Base-by-base conservation (phyloP, 2,329 filamentous ascomycete genomes). In the Sporothrix protearum region DNA sequence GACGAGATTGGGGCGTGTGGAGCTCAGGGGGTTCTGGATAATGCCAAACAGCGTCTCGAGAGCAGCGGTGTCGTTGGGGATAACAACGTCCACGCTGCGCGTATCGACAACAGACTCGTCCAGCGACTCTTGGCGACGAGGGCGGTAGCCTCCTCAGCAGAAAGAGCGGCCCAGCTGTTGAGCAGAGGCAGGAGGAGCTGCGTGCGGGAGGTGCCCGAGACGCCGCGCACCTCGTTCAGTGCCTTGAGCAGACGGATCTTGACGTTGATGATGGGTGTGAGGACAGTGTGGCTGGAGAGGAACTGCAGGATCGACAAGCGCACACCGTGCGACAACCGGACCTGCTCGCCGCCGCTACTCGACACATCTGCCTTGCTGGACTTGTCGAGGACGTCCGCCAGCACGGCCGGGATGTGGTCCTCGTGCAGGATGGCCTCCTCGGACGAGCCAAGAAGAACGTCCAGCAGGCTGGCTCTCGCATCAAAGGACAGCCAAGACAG, bases 341-440 rank as follows among this genome's bases (percentile, higher is more conserved):
- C n/a, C n/a, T 22, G 53, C 36, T 49, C 47, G 28, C 36, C 30
- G 6, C 42, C 57, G 39, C 19, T 30, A 81, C 80, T 71, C 55
- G 55, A 33, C 66, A 75, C 74, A 51, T 71, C 70, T 3, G 47
- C 28, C 28, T 71, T 72, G 63, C 59, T 59, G 14, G 78, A 77
- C 69, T 87, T 87, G 75, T 90, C 88, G 12, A 96, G 78, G 0
- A 85, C 81, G 42, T 83, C 85, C 73, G 87, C 85, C 5, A 97
- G 79, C 2, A 90, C 85, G 25, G 87, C 87, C 33, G 86, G 82
- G 59, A 97, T 85, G 73, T 96, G 90, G 36, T 86, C 87, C 3
- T 88, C 83, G 77, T 98, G 94, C 75, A 97, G 87, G 3, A 95
- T 85, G 77, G 91, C 96, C 80, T 97, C 96, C 80, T 97, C 94